Evolutionary conservation across 1,139 yeast species (phyloP), one percentile per base, ranked within the genome.

Genomic region (Debaryomyces subglobosus): DNA sequence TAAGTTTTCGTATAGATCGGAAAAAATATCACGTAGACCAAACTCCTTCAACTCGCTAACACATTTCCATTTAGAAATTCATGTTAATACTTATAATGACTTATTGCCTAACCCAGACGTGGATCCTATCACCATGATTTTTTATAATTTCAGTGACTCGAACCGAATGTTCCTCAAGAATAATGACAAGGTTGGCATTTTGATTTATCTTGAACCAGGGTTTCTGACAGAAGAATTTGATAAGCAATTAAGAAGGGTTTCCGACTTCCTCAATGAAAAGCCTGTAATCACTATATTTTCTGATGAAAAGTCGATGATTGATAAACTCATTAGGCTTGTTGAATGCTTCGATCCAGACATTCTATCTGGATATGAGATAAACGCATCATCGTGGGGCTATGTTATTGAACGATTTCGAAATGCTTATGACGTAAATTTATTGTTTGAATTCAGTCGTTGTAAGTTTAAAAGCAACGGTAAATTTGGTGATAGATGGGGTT

Each of bases 361-460:
- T 35, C 62, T 95, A 6, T 77, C 90, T 0, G 98, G 98, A 0
- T 94, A 80, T 63, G 99, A 94, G 60, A 78, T 90, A 8, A 89
- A 90, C 58, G 71, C 85, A 1, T 60, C 79, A 1, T 89, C 97
- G 0, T 92, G 98, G 97, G 98, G 99, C 0, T 94, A 89, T 59
- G 49, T 92, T 0, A 75, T 89, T 35, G 96, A 89, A 50, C 66
- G 99, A 37, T 80, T 82, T 49, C 62, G 72, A 24, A 57, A 53
- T 0, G 67, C 64, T 1, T 74, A 74, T 56, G 81, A 79, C 2
- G 67, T 77, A 20, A 86, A 89, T 56, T 59, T 90, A n/a, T 67
- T 74, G 55, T 69, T 61, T 12, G 63, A 58, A 49, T 56, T 62
- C 5, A 70, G 80, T 47, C 64, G 94, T 44, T 85, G 83, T 1